phyloP scores from a whole-genome alignment of 768 basidiomycete genomes.

The Termitomyces sp. region DNA sequence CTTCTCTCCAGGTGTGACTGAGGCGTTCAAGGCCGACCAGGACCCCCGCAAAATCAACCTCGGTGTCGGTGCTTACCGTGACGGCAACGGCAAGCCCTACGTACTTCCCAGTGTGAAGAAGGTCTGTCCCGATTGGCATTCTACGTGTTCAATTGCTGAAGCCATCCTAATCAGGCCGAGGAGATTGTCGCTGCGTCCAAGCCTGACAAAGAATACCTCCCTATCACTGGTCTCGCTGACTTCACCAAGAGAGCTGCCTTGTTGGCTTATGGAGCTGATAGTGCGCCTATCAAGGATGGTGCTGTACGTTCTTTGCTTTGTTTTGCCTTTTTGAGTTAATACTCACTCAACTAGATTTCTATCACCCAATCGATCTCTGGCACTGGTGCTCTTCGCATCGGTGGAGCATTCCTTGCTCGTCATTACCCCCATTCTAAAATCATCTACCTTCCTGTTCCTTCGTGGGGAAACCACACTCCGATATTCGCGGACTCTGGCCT shows the following conservation, averaged over 20 bases:
- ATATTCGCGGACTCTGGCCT: constrained; percentile 94
- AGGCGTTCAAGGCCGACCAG: constrained; percentile 96
- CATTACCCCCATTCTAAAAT: constrained; percentile 85
- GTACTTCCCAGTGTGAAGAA: constrained; percentile 87
- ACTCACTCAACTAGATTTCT: constrained; percentile 53
- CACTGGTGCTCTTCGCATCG: constrained; percentile 95
- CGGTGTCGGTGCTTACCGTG: constrained; percentile 95
- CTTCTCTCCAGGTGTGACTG: constrained; percentile 67
- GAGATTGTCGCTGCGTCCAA: constrained; percentile 59
- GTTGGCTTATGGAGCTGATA: constrained; percentile 88
- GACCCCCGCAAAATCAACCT: constrained; percentile 94
- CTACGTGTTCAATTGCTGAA: background rate
- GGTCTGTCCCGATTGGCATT: constrained; percentile 34
- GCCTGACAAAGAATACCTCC: constrained; percentile 93
- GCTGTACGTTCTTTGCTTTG: constrained; percentile 47
- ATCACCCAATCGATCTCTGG: constrained; percentile 95
- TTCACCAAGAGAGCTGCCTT: constrained; percentile 87
- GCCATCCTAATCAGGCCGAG: constrained; percentile 58
- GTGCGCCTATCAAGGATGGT: constrained; percentile 65
- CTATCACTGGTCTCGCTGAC: constrained; percentile 85
- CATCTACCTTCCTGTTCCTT: constrained; percentile 89
- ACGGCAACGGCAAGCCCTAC: constrained; percentile 93
- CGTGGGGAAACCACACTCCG: constrained; percentile 97
- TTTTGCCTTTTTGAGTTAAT: constrained; percentile 6
- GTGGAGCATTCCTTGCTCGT: constrained; percentile 85